Evolutionary conservation across 1,284 basidiomycete species (phyloP), one percentile per base, ranked within the genome.

Genomic region (Fistulina hepatica): DNA sequence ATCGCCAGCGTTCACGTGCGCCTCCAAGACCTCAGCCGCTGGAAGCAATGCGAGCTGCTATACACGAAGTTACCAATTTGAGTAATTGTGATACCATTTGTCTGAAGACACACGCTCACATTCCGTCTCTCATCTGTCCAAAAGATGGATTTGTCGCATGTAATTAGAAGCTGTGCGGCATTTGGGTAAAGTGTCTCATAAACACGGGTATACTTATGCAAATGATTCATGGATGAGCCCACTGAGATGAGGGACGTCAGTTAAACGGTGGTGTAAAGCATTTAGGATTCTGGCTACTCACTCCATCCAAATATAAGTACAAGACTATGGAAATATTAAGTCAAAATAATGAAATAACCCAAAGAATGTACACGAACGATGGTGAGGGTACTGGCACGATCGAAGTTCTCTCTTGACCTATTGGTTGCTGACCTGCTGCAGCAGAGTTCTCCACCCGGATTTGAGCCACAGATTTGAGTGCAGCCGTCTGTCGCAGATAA

Each of bases 111-210:
- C 15, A 30, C 10, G 52, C 56, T 30, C 36, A 73, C 71, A 44
- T 51, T 53, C 25, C 48, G 48, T 11, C 43, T 41, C 21, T 52
- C 44, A 1, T 52, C 50, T 22, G 43, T 58, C 56, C 57, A 69
- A 41, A 70, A 65, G 34, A 63, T 57, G 1, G 57, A 56, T 1
- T 62, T 44, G 16, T 59, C 50, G 27, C 61, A 66, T 26, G 60
- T 55, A 17, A 74, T 54, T 4, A 76, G 43, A 20, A 76, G 55
- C 42, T 71, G 64, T 1, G 63, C 64, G 0, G 71, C 64, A 9
- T 52, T 44, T 3, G 73, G 74, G 48, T 69, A 76, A 10, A 69
- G 39, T 39, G 64, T 52, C 9, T 53, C 48, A 40, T 76, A 73
- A 12, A 54, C 51, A 15, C 53, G 53, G 6, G 62, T 60, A 49